Base-by-base conservation (phyloP, 2,329 filamentous ascomycete species). In the Paecilomyces dactylethromorphus region DNA sequence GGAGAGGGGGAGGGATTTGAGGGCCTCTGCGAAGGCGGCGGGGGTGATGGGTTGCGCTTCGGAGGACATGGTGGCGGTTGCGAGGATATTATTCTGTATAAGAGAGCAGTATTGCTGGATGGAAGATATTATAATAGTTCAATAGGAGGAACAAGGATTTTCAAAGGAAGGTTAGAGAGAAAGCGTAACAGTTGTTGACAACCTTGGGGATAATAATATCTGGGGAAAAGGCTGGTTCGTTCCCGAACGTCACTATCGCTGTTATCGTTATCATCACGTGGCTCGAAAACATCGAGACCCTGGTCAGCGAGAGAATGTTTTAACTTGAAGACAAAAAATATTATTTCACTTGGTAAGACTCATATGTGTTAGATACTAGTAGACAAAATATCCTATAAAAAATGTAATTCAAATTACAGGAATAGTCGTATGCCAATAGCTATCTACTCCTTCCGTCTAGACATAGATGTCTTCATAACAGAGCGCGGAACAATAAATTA, bases 1-100 rank as follows among this genome's bases (percentile, higher is more conserved):
- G 60, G 82, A 79, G 63, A 86, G 72, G 10, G 84, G 80, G 7
- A 88, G 81, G 59, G 81, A 78, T 66, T 79, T 73, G 63, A 88
- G 79, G 21, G 85, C 85, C 62, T 77, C 71, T 56, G 80, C 77
- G 68, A 85, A 85, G 59, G 76, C 78, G 32, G 70, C 66, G n/a
- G 77, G 69, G 22, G 77, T 72, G 61, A 85, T 84, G 31, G 82
- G 81, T 15, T 66, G 65, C 11, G 79, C 64, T 66, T 77, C 71
- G 49, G 76, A 66, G 45, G 82, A 82, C 82, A 84, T 85, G 35
- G 3, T 55, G 21, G 18, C 11, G 32, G 32, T 33, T 33, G 13
- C 2, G 13, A 12, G 32, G n/a, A 8, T 45, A 7, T 3, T 2
- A 5, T 29, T 29, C 26, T 45, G 2, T 39, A 8, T 15, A 2